Evolutionary conservation across 2,329 filamentous ascomycete genomes (phyloP).

Genomic region (Hymenoscyphus scutula): DNA sequence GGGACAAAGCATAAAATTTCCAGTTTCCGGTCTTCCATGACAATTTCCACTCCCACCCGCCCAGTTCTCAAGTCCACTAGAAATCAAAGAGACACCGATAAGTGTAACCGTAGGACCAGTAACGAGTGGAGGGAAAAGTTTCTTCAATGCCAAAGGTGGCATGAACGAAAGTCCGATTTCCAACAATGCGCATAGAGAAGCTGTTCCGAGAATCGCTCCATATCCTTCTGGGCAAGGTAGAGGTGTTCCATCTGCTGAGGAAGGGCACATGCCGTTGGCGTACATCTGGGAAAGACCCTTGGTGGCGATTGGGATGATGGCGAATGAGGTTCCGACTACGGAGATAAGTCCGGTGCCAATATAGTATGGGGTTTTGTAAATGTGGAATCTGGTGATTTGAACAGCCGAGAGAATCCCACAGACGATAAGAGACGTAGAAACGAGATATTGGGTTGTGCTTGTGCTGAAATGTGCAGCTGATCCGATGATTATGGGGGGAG

Average conservation of each 20-base stretch:
- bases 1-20: slow-evolving; percentile 64
- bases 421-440: slow-evolving; percentile 62
- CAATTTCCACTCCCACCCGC: slow-evolving; percentile 69
- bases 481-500: slow-evolving; percentile 72
- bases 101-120: slow-evolving; percentile 70
- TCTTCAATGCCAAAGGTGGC: slow-evolving; percentile 63
- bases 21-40: slow-evolving; percentile 44
- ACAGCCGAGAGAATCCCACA: slow-evolving; percentile 71
- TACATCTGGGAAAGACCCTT: slow-evolving; percentile 79
- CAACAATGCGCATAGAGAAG: slow-evolving; percentile 60
- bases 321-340: slow-evolving; percentile 76
- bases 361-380: slow-evolving; percentile 69
- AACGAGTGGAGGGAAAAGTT: slow-evolving; percentile 75
- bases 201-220: slow-evolving; percentile 72
- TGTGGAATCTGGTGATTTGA: slow-evolving; percentile 75
- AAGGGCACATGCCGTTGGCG: slow-evolving; percentile 57
- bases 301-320: slow-evolving; percentile 70
- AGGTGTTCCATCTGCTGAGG: slow-evolving; percentile 56
- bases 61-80: slow-evolving; percentile 73
- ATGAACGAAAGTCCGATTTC: slow-evolving; percentile 74
- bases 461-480: slow-evolving; percentile 54
- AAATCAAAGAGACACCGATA: slow-evolving; percentile 72
- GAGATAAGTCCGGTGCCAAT: slow-evolving; percentile 78
- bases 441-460: slow-evolving; percentile 66
- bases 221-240: slow-evolving; percentile 75